Evolutionary conservation across 306 rosid genomes (phyloP).

Genomic region (Cucumis cinereus): DNA sequence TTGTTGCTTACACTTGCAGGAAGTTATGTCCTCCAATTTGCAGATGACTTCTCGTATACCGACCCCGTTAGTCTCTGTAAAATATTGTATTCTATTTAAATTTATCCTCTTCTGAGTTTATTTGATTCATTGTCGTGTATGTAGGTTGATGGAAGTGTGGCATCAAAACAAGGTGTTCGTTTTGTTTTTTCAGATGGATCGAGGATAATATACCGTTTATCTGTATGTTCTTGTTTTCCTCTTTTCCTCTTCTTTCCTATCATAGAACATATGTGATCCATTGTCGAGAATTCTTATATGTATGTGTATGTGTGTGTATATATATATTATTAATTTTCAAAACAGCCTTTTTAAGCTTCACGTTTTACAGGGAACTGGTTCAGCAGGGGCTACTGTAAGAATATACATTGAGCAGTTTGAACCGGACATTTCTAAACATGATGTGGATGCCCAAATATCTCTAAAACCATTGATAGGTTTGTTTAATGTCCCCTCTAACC

Average conservation of each 20-base stretch:
- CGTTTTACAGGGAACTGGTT: conserved; percentile 76
- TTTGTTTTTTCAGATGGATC: conserved; percentile 94
- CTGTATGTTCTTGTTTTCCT: conserved; percentile 34
- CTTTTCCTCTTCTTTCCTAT: neutral
- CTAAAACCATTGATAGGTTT: conserved; percentile 82
- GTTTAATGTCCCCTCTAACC: conserved; percentile 2
- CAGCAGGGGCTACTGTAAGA: conserved; percentile 93
- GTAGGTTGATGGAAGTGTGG: conserved; percentile 83
- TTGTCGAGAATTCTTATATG: neutral
- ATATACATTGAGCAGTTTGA: conserved; percentile 89
- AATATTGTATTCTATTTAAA: neutral
- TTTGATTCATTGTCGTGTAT: neutral
- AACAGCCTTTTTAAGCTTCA: neutral
- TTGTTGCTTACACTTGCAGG: conserved; percentile 28
- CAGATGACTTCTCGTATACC: conserved; percentile 77
- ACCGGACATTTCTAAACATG: conserved; percentile 63
- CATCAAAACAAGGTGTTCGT: conserved; percentile 88
- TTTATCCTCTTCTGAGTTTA: conserved; percentile 7
- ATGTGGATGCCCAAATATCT: conserved; percentile 75
- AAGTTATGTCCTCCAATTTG: conserved; percentile 67
- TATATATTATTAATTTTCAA: no score
- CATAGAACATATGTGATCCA: conserved; percentile 2
- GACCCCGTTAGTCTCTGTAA: conserved; percentile 63
- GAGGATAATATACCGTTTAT: conserved; percentile 87
- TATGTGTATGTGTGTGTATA: no score